phyloP scores from a whole-genome alignment of 352 stramenopile species.

The Phytophthora rubi region DNA sequence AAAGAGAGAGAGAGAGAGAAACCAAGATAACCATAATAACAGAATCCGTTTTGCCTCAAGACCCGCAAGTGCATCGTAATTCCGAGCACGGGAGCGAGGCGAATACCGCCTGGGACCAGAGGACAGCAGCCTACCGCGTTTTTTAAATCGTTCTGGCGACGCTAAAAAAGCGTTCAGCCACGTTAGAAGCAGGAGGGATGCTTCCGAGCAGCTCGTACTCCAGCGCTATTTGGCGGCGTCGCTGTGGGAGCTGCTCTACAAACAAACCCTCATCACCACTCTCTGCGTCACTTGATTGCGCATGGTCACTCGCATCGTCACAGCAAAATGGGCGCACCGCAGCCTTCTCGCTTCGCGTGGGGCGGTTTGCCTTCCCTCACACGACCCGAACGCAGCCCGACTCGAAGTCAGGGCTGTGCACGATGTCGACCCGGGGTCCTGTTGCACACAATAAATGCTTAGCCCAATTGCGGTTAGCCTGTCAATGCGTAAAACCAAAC shows the following conservation, averaged over 20 bases:
- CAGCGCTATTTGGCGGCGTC: neutral
- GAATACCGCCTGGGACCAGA: too few species aligned
- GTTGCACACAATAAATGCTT: neutral
- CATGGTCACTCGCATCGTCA: neutral
- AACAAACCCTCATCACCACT: neutral
- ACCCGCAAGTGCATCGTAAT: too few species aligned
- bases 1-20: too few species aligned
- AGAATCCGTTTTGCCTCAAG: too few species aligned
- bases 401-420: slow-evolving; percentile 21
- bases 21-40: too few species aligned
- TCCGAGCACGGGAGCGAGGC: too few species aligned
- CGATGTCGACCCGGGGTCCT: slow-evolving; percentile 14
- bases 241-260: slow-evolving; percentile 9
- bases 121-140: too few species aligned
- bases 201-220: neutral
- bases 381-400: neutral
- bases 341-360: slow-evolving; percentile 2
- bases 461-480: neutral
- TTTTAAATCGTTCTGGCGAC: slow-evolving; percentile 4
- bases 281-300: neutral
- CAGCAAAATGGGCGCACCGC: neutral
- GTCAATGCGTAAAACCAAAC: neutral
- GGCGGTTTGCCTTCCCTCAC: neutral
- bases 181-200: neutral
- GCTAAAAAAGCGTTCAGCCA: slow-evolving; percentile 11